Conservation (phyloP, 257 asterid genomes). For the Solanum medicagineum region DNA sequence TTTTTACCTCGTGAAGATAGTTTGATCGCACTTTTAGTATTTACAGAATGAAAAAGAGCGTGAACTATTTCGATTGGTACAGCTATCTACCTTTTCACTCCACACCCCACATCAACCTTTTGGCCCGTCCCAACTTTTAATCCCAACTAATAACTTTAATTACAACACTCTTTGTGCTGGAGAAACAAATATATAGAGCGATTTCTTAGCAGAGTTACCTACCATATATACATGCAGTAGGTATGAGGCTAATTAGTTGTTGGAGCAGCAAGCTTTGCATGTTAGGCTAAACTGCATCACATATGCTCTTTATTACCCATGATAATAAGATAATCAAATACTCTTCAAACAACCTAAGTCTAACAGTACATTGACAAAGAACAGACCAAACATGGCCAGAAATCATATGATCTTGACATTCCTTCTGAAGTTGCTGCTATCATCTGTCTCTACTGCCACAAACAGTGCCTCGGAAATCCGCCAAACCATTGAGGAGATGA, state of each 20-base stretch:
- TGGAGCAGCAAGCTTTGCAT: not conserved
- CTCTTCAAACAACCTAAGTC: not conserved
- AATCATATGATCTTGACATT: not conserved
- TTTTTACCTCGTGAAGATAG: too few relatives aligned
- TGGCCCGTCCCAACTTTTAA: too few relatives aligned
- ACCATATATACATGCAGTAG: not conserved
- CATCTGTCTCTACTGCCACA: not conserved
- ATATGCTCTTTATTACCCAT: not conserved
- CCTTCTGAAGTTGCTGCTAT: not conserved
- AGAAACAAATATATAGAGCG: not conserved
- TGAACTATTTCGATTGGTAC: too few relatives aligned
- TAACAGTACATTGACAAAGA: not conserved
- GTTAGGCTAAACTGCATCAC: not conserved
- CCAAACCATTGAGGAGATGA: slow-evolving; percentile 56
- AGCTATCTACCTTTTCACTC: too few relatives aligned
- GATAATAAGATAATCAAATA: not conserved
- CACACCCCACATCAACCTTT: too few relatives aligned
- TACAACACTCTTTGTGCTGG: not conserved
- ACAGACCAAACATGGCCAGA: not conserved
- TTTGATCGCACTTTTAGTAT: too few relatives aligned
- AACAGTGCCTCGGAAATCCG: slow-evolving; percentile 3
- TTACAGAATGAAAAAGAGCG: too few relatives aligned
- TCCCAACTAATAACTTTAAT: too few relatives aligned
- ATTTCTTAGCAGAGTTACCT: not conserved
- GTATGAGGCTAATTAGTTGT: not conserved